These are phyloP conservation scores for Hypoxylon sp. DNA, from an alignment of 2,329 filamentous ascomycete genomes.

Conservation along the genomic window DNA sequence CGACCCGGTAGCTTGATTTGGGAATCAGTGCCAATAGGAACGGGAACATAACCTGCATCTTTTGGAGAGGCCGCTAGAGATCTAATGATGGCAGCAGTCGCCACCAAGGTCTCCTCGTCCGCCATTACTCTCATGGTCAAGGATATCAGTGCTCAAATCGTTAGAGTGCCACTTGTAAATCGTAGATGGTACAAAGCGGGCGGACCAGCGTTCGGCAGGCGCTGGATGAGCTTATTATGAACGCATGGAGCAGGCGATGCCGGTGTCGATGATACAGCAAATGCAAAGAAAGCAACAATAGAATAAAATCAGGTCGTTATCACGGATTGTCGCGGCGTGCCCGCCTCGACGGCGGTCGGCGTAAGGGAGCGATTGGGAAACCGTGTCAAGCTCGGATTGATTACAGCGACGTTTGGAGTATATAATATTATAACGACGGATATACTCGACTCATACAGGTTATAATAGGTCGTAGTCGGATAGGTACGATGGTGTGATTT, in stretches of 20 bases:
- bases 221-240: slow-evolving; percentile 46
- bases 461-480: slow-evolving; percentile 25
- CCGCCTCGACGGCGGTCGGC: slow-evolving; percentile 46
- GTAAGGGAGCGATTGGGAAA: slow-evolving; percentile 38
- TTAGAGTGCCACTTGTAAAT: slow-evolving; percentile 24
- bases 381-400: slow-evolving; percentile 27
- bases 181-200: slow-evolving; percentile 26
- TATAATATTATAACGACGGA: slow-evolving; percentile 30
- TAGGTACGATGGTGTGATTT: slow-evolving; percentile 28
- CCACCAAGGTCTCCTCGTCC: slow-evolving; percentile 69
- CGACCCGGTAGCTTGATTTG: slow-evolving; percentile 82
- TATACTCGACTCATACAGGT: slow-evolving; percentile 25
- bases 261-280: slow-evolving; percentile 31
- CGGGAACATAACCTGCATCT: slow-evolving; percentile 56
- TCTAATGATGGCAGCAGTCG: slow-evolving; percentile 68
- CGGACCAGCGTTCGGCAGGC: slow-evolving; percentile 47
- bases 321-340: slow-evolving; percentile 43
- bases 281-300: slow-evolving; percentile 23
- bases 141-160: slow-evolving; percentile 30
- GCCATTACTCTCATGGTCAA: slow-evolving; percentile 59
- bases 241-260: slow-evolving; percentile 48
- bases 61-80: slow-evolving; percentile 64
- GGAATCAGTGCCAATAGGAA: slow-evolving; percentile 60
- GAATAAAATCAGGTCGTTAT: slow-evolving; percentile 37
- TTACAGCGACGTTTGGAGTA: slow-evolving; percentile 20